Base-by-base conservation (phyloP, 441 rosid genomes). In the Brassica hybrid region DNA sequence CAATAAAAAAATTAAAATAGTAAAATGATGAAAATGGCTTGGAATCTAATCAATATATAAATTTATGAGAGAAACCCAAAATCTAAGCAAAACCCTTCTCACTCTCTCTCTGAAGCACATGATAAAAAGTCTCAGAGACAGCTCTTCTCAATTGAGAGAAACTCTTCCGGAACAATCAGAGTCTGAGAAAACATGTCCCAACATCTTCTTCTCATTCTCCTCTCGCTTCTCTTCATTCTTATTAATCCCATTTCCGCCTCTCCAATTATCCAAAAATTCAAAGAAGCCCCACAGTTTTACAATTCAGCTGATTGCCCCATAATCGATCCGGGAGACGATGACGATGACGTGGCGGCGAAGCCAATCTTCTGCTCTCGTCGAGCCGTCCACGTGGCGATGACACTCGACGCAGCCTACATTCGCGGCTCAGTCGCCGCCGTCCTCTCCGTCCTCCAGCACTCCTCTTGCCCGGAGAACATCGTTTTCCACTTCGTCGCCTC, bases 391-490 rank as follows among this genome's bases (percentile, higher is more conserved):
- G 92, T 95, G 6, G 97, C 99, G 5, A 91, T 93, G 94, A 93
- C 96, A 30, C 90, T 93, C 3, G 98, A 91, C 80, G 57, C 85
- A 0, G 86, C 93, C 72, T 94, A 93, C 83, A 84, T 94, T 79
- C 98, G 98, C 1, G 99, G 99, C 27, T 94, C 99, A 45, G 83
- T 94, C 92, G 97, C 97, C 0, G 98, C 93, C 14, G 85, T 92
- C 61, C 91, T 92, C 66, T 94, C 97, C 1, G 89, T 89, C n/a
- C 87, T 94, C 58, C 98, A 94, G 59, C 99, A 94, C 84, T 87
- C 99, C 11, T 87, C 96, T 9, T 94, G 98, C 41, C 99, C 99
- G 0, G 92, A 94, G 52, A 90, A 87, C 83, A 79, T 89, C 7
- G 88, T 86, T 5, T 93, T 94, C 88, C 99, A 94, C 74, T 94